These are phyloP conservation scores for Cyathus striatus DNA, from an alignment of 768 basidiomycete genomes.

Conservation along the genomic window DNA sequence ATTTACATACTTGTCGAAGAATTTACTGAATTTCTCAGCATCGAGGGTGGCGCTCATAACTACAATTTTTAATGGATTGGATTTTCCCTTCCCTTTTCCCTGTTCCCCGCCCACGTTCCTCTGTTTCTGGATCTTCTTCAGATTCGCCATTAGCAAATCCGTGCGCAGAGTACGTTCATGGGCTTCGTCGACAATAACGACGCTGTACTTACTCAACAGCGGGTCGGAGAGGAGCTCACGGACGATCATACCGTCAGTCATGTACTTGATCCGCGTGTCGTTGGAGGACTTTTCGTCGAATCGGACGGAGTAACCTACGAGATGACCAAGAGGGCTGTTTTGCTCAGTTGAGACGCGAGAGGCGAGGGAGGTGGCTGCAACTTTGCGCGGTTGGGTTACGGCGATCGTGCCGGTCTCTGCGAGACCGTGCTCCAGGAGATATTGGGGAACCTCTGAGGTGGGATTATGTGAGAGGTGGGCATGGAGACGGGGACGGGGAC, in stretches of 20 bases:
- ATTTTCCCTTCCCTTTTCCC: slow-evolving; percentile 45
- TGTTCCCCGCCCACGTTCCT: slow-evolving; percentile 43
- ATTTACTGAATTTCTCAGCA: slow-evolving; percentile 88
- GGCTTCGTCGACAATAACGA: slow-evolving; percentile 93
- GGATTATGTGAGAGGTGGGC: not conserved
- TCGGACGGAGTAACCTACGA: slow-evolving; percentile 92
- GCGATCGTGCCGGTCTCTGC: slow-evolving; percentile 73
- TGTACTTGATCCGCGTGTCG: slow-evolving; percentile 87
- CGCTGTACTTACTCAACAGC: slow-evolving; percentile 74
- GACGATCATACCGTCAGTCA: slow-evolving; percentile 97
- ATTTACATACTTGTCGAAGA: slow-evolving; percentile 70
- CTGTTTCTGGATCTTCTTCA: slow-evolving; percentile 73
- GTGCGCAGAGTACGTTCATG: slow-evolving; percentile 95
- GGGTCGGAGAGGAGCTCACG: slow-evolving; percentile 84
- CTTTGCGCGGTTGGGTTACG: slow-evolving; percentile 91
- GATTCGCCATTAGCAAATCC: slow-evolving; percentile 85
- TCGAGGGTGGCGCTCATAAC: slow-evolving; percentile 98
- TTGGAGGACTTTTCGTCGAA: slow-evolving; percentile 80
- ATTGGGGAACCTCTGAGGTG: slow-evolving; percentile 87
- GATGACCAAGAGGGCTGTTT: slow-evolving; percentile 59
- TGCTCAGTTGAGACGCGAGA: slow-evolving; percentile 85
- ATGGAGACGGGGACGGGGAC: slow-evolving; percentile 24
- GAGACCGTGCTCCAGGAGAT: slow-evolving; percentile 79
- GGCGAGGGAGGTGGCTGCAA: slow-evolving; percentile 95
- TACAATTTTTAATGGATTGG: slow-evolving; percentile 76